phyloP scores from a whole-genome alignment of 208 protist species.

The Leptomonas pyrrhocoris region DNA sequence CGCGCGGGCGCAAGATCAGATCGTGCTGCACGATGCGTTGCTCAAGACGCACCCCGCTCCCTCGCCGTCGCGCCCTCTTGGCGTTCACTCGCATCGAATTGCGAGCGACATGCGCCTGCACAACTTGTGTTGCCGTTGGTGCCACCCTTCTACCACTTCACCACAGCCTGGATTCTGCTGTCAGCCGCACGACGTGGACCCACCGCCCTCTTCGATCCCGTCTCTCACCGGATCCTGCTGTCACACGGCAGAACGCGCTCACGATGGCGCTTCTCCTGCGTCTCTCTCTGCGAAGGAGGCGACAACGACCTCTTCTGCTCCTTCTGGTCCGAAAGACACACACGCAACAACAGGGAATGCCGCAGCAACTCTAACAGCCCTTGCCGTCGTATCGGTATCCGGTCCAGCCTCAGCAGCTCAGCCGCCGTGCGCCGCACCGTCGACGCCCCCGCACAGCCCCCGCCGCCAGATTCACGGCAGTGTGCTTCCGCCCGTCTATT shows the following conservation, averaged over 20 bases:
- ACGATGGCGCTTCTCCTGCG: neutral
- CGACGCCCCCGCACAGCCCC: slow-evolving; percentile 2
- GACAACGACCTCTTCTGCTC: neutral
- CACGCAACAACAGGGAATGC: neutral
- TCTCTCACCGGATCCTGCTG: neutral
- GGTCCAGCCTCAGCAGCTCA: neutral
- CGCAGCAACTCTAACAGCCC: too few species aligned
- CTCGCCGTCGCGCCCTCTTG: neutral
- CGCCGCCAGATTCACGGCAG: slow-evolving; percentile 21
- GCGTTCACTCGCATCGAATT: too few species aligned
- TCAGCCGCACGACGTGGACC: neutral
- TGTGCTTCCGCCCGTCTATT: slow-evolving; percentile 28
- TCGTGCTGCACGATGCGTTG: neutral
- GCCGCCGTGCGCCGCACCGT: neutral
- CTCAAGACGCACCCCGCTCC: neutral
- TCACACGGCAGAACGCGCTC: neutral
- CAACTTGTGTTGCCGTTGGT: slow-evolving; percentile 8
- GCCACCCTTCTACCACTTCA: neutral
- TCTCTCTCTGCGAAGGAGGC: neutral
- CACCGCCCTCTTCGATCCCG: neutral
- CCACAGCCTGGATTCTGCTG: neutral
- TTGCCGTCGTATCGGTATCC: neutral
- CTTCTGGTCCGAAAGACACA: neutral
- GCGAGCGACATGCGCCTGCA: too few species aligned
- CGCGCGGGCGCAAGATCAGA: slow-evolving; percentile 13